Evolutionary conservation across 805 yeast genomes (phyloP).

Genomic region (Candida wancherniae): DNA sequence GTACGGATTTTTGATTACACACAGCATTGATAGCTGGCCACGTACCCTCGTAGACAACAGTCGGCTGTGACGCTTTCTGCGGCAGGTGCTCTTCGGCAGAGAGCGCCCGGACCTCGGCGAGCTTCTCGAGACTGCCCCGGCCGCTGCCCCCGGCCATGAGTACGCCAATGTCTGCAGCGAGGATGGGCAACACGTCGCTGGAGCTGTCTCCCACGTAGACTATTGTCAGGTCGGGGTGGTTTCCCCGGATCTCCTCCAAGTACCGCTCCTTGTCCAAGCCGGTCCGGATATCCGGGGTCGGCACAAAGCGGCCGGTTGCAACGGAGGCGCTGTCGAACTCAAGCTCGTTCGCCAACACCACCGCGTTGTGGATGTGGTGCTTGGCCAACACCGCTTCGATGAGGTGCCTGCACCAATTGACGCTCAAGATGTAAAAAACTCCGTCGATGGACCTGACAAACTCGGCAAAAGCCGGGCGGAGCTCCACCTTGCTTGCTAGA

Average conservation of each 20-base stretch:
- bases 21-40: constrained; percentile 6
- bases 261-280: constrained; percentile 47
- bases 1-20: too few relatives aligned
- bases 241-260: constrained; percentile 11
- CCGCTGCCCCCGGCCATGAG: constrained; percentile 34
- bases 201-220: constrained; percentile 60
- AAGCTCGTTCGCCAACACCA: constrained; percentile 49
- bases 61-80: too few relatives aligned
- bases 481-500: constrained; percentile 33
- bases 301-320: constrained; percentile 30
- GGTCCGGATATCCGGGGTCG: constrained; percentile 35
- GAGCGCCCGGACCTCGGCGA: constrained; percentile 2
- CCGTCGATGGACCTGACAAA: constrained; percentile 23
- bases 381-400: constrained; percentile 32
- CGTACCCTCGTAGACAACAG: constrained; percentile 5
- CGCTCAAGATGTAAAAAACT: constrained; percentile 48
- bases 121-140: constrained; percentile 1
- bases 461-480: constrained; percentile 37
- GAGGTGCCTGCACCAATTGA: constrained; percentile 56
- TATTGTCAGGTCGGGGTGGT: constrained; percentile 14
- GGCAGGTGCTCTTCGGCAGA: too few relatives aligned
- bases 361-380: constrained; percentile 21
- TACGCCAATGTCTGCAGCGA: constrained; percentile 44
- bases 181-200: constrained; percentile 47
- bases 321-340: constrained; percentile 25